These are phyloP conservation scores for Neofusicoccum sp. DNA, from an alignment of 2,329 filamentous ascomycete species.

Conservation along the genomic window DNA sequence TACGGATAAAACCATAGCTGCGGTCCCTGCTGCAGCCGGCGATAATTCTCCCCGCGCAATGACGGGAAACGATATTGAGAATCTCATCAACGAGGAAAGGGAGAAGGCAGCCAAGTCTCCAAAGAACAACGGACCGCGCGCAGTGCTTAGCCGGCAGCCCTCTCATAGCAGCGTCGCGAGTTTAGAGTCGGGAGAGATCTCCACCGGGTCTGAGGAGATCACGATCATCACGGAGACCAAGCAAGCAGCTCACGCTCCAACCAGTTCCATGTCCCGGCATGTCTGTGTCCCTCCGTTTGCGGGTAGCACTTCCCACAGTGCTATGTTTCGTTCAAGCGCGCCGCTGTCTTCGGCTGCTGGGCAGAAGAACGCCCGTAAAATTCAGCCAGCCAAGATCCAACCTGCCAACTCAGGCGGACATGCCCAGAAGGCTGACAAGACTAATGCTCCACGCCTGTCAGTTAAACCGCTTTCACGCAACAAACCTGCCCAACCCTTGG, in stretches of 20 bases:
- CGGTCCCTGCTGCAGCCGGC: no score
- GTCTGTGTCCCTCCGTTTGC: no score
- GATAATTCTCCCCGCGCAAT: not conserved
- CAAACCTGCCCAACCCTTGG: not conserved
- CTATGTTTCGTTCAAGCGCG: no score
- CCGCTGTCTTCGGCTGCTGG: no score
- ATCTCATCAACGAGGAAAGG: not conserved
- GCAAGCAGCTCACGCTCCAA: not conserved
- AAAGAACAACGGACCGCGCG: no score
- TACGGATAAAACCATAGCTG: not conserved
- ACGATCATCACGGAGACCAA: not conserved
- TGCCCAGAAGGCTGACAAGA: no score
- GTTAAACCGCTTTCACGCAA: not conserved
- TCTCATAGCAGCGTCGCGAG: not conserved
- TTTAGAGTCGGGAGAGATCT: not conserved
- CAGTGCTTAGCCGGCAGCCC: not conserved
- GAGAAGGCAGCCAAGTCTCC: not conserved
- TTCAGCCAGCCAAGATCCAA: not conserved
- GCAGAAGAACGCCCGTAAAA: no score
- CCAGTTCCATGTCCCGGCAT: no score
- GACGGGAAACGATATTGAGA: not conserved
- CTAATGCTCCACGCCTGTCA: no score
- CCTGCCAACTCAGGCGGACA: no score
- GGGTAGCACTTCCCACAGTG: no score
- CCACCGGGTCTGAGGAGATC: not conserved